Conservation (phyloP, 371 early-diverging fungal species). For the Parasitella parasitica region DNA sequence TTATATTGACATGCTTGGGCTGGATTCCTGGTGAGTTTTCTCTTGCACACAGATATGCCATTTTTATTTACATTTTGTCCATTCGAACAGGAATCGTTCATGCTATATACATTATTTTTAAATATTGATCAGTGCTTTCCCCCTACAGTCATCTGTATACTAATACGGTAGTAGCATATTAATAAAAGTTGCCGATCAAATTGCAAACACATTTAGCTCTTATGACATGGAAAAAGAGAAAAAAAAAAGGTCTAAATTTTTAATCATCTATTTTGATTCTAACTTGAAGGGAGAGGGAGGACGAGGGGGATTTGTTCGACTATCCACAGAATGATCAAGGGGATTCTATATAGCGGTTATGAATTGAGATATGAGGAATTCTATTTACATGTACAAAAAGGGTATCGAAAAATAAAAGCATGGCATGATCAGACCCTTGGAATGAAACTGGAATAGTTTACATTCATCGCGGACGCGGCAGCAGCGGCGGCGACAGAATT, state of each 20-base stretch:
- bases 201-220: background rate
- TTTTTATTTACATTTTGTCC: background rate
- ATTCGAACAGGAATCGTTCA: slow-evolving; percentile 14
- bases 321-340: background rate
- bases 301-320: background rate
- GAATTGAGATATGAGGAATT: background rate
- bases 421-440: slow-evolving; percentile 7
- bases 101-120: slow-evolving; percentile 33
- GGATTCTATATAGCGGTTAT: background rate
- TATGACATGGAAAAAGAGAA: background rate
- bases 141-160: background rate
- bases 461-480: slow-evolving; percentile 25
- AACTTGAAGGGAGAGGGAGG: background rate
- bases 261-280: slow-evolving; percentile 8
- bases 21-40: slow-evolving; percentile 73
- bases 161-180: background rate
- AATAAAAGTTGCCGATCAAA: slow-evolving; percentile 1
- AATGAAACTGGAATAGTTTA: slow-evolving; percentile 26
- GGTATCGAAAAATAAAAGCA: background rate
- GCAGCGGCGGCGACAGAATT: slow-evolving; percentile 18
- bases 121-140: slow-evolving; percentile 14
- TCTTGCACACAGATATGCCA: background rate
- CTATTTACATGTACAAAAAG: background rate
- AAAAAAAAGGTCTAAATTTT: background rate
- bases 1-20: slow-evolving; percentile 74